Conservation (phyloP, 345 rosid genomes). For the Carallia pectinifolia region DNA sequence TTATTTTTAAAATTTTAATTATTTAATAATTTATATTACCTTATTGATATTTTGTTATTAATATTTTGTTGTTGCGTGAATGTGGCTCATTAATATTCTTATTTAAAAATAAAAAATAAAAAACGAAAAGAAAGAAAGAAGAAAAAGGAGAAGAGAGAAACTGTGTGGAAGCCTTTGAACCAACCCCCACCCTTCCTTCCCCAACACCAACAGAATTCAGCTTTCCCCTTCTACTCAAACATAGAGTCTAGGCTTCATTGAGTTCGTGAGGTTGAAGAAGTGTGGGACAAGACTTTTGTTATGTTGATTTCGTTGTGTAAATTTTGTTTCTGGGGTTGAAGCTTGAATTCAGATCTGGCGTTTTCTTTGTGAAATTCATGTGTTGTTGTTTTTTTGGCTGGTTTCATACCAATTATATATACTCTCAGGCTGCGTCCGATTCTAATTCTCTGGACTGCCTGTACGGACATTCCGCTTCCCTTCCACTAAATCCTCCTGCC, state of each 20-base stretch:
- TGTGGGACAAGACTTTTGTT: not conserved
- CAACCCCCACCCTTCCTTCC: not conserved
- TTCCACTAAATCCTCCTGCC: too few species aligned
- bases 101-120: too few species aligned
- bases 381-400: not conserved
- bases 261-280: not conserved
- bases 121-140: too few species aligned
- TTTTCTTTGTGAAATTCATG: not conserved
- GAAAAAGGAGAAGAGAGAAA: not conserved
- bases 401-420: not conserved
- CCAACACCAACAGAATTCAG: not conserved
- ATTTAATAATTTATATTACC: too few species aligned
- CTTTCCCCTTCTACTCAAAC: not conserved
- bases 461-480: too few species aligned
- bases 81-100: too few species aligned
- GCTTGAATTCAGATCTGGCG: slow-evolving; percentile 13
- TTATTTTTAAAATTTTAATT: too few species aligned
- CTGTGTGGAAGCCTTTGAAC: too few species aligned
- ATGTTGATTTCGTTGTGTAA: too few species aligned
- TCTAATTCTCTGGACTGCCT: not conserved
- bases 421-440: not conserved
- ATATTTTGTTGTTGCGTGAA: too few species aligned
- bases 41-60: too few species aligned
- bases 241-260: too few species aligned
- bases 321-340: not conserved